phyloP scores from a whole-genome alignment of 2,329 filamentous ascomycete genomes.

The Cladophialophora carrionii region DNA sequence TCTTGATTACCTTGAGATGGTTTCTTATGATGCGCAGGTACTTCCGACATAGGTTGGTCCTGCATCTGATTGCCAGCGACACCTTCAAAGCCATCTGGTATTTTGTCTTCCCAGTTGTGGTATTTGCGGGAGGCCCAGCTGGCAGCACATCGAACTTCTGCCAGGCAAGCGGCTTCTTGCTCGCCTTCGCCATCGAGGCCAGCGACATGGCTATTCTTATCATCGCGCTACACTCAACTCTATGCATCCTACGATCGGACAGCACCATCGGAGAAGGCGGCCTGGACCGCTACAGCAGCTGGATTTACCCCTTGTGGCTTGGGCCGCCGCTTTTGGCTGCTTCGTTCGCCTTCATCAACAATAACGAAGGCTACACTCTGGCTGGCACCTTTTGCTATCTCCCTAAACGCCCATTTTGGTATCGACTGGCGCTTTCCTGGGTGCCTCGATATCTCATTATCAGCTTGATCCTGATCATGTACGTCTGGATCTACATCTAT shows the following conservation, averaged over 20 bases:
- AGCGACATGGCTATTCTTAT: slow-evolving; percentile 70
- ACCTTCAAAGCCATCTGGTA: slow-evolving; percentile 71
- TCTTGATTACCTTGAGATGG: slow-evolving; percentile 67
- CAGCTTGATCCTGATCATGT: slow-evolving; percentile 64
- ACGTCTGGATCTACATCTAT: slow-evolving; percentile 71
- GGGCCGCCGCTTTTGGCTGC: slow-evolving; percentile 64
- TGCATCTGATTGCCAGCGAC: slow-evolving; percentile 73
- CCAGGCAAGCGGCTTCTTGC: slow-evolving; percentile 69
- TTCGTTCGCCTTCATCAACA: slow-evolving; percentile 65
- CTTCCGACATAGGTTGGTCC: slow-evolving; percentile 75
- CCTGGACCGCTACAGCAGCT: slow-evolving; percentile 67
- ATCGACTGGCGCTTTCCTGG: slow-evolving; percentile 70
- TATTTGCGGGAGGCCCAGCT: slow-evolving; percentile 58
- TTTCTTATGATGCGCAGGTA: slow-evolving; percentile 73
- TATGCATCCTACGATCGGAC: slow-evolving; percentile 69
- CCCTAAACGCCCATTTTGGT: slow-evolving; percentile 69
- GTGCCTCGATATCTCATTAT: slow-evolving; percentile 73
- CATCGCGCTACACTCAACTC: slow-evolving; percentile 72
- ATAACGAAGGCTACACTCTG: slow-evolving; percentile 59
- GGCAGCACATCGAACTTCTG: slow-evolving; percentile 61
- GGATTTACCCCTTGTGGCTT: slow-evolving; percentile 62
- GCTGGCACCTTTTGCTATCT: slow-evolving; percentile 72
- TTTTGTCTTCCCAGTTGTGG: slow-evolving; percentile 65
- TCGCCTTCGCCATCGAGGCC: slow-evolving; percentile 68
- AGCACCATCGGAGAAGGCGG: slow-evolving; percentile 58